Percentiles rank a stretch among this genome's conserved stretches.
Evolutionary conservation across 2,329 filamentous ascomycete genomes (phyloP).

Genomic region (Cladosporium sp.): DNA sequence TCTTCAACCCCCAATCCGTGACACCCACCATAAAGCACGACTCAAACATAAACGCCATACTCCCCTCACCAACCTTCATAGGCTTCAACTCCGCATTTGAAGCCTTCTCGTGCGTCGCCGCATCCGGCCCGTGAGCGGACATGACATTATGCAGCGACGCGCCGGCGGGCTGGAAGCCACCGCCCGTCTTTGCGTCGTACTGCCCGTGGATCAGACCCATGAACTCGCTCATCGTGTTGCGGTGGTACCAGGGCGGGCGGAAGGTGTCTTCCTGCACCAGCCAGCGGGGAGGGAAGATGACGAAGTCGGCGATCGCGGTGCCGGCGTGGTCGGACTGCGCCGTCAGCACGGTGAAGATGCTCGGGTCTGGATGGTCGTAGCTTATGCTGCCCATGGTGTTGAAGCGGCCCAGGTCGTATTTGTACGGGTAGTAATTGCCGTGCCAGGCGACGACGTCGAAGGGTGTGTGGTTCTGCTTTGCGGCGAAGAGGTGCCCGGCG

Average conservation of each 20-base stretch:
- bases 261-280: conserved; percentile 66
- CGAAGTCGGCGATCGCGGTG: conserved; percentile 63
- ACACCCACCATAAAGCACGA: conserved; percentile 67
- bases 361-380: conserved; percentile 64
- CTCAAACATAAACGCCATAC: conserved; percentile 68
- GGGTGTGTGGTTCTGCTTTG: conserved; percentile 60
- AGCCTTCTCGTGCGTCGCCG: conserved; percentile 53
- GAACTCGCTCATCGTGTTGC: conserved; percentile 64
- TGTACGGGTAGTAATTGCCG: conserved; percentile 62
- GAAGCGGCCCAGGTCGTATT: conserved; percentile 57
- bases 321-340: conserved; percentile 54
- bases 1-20: conserved; percentile 67
- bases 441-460: conserved; percentile 72
- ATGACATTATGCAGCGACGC: conserved; percentile 49
- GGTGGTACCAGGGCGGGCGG: conserved; percentile 69
- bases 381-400: conserved; percentile 53
- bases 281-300: conserved; percentile 70
- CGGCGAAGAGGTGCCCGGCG: conserved; percentile 56
- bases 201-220: conserved; percentile 57
- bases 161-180: conserved; percentile 57
- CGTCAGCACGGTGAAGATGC: conserved; percentile 63
- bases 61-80: conserved; percentile 55
- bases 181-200: conserved; percentile 57
- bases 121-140: conserved; percentile 53
- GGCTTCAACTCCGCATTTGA: conserved; percentile 53